phyloP scores from a whole-genome alignment of 768 basidiomycete species.

The Mycena haematopus region DNA sequence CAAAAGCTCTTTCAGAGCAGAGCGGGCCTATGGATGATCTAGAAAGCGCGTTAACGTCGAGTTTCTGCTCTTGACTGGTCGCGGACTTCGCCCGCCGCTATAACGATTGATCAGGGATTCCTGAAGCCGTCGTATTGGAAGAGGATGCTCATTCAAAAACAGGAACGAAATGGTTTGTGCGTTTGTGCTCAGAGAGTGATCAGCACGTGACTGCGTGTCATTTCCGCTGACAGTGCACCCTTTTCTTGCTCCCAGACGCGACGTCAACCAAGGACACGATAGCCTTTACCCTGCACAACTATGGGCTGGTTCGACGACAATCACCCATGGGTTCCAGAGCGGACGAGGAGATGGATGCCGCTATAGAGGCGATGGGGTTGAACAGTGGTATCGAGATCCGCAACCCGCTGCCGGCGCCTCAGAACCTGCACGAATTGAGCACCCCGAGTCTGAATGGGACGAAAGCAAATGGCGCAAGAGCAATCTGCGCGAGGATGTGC shows the following conservation, averaged over 20 bases:
- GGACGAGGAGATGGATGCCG: constrained; percentile 21
- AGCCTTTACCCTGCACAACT: not conserved
- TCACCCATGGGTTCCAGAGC: constrained; percentile 25
- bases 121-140: constrained; percentile 76
- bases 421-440: constrained; percentile 18
- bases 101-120: constrained; percentile 89
- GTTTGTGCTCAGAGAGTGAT: no score
- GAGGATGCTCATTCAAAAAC: constrained; percentile 51
- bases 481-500: constrained; percentile 18
- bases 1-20: constrained; percentile 93
- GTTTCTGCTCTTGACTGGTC: not conserved
- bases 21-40: constrained; percentile 90
- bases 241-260: not conserved
- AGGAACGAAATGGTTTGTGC: no score
- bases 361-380: constrained; percentile 19
- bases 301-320: constrained; percentile 29
- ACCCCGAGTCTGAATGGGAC: constrained; percentile 25
- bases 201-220: no score
- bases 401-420: constrained; percentile 19
- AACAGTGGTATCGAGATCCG: constrained; percentile 25
- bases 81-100: constrained; percentile 79
- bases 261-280: no score
- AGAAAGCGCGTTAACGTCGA: constrained; percentile 3
- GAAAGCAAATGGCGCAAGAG: constrained; percentile 25
- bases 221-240: no score